Conservation (phyloP, 2,329 filamentous ascomycete species). For the Pestalotiopsis sp. region DNA sequence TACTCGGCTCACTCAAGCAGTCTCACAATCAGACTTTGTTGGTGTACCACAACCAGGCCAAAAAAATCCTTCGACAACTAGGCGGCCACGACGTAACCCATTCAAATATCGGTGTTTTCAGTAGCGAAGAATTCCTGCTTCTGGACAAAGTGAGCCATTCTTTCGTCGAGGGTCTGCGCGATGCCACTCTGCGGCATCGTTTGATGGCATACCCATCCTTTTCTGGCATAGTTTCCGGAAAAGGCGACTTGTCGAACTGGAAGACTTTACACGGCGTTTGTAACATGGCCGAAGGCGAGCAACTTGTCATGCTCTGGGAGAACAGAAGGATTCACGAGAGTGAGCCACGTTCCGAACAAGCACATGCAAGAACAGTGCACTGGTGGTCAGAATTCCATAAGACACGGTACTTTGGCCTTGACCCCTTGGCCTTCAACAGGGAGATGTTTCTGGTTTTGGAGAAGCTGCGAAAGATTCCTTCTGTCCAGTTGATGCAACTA, state of each 20-base stretch:
- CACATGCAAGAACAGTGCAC: slow-evolving; percentile 35
- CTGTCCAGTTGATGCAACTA: slow-evolving; percentile 53
- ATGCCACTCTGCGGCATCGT: slow-evolving; percentile 43
- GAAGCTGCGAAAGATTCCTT: slow-evolving; percentile 50
- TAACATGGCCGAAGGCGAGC: slow-evolving; percentile 58
- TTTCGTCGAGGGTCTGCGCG: slow-evolving; percentile 55
- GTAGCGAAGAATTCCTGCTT: slow-evolving; percentile 43
- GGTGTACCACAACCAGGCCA: slow-evolving; percentile 49
- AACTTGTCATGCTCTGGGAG: slow-evolving; percentile 48
- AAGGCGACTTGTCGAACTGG: slow-evolving; percentile 28
- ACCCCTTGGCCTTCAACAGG: slow-evolving; percentile 52
- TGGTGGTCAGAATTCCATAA: slow-evolving; percentile 48
- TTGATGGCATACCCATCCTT: slow-evolving; percentile 50
- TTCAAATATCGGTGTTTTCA: slow-evolving; percentile 45
- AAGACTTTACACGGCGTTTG: slow-evolving; percentile 55
- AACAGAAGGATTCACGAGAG: slow-evolving; percentile 32
- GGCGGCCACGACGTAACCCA: slow-evolving; percentile 51
- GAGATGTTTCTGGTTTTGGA: slow-evolving; percentile 50
- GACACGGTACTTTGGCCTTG: slow-evolving; percentile 39
- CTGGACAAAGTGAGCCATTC: slow-evolving; percentile 53
- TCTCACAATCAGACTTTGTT: slow-evolving; percentile 38
- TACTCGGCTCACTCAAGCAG: slow-evolving; percentile 39
- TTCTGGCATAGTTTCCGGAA: slow-evolving; percentile 38
- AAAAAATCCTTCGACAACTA: slow-evolving; percentile 48
- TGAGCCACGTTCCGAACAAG: slow-evolving; percentile 35